Evolutionary conservation across 306 rosid species (phyloP).

Genomic region (Trichosanthes truncata): DNA sequence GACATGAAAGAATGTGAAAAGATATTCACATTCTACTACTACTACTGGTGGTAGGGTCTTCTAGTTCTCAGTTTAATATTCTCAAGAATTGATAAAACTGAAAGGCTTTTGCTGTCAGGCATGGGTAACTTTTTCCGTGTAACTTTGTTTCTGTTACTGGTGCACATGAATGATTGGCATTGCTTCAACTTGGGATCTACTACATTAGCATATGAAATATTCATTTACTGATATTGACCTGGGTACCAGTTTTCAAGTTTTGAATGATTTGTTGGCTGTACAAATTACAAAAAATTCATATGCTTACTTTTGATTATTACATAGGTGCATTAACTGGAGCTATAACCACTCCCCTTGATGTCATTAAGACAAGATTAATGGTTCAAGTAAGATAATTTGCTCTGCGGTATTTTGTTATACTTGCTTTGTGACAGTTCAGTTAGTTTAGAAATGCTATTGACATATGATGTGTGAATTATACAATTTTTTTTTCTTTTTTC

Average conservation of each 20-base stretch:
- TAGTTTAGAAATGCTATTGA: no score
- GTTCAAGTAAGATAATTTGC: slow-evolving; percentile 50
- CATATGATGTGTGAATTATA: neutral
- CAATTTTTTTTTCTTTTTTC: neutral
- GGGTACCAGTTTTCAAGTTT: neutral
- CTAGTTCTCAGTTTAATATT: neutral
- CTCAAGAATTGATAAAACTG: neutral
- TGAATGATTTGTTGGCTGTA: neutral
- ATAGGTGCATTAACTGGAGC: slow-evolving; percentile 95
- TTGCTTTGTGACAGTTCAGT: neutral
- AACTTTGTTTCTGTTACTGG: neutral
- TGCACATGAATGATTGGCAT: neutral
- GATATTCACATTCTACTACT: neutral
- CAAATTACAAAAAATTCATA: neutral
- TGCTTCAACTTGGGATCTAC: neutral
- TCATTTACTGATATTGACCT: neutral
- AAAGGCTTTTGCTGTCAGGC: neutral
- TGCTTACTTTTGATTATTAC: neutral
- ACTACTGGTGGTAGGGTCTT: neutral
- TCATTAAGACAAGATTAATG: slow-evolving; percentile 89
- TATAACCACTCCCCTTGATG: slow-evolving; percentile 89
- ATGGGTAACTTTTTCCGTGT: neutral
- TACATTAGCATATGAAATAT: neutral
- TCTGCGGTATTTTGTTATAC: slow-evolving; percentile 3
- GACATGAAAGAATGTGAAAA: neutral